Base-by-base conservation (phyloP, 2,329 filamentous ascomycete genomes). In the Alternaria gaisen region DNA sequence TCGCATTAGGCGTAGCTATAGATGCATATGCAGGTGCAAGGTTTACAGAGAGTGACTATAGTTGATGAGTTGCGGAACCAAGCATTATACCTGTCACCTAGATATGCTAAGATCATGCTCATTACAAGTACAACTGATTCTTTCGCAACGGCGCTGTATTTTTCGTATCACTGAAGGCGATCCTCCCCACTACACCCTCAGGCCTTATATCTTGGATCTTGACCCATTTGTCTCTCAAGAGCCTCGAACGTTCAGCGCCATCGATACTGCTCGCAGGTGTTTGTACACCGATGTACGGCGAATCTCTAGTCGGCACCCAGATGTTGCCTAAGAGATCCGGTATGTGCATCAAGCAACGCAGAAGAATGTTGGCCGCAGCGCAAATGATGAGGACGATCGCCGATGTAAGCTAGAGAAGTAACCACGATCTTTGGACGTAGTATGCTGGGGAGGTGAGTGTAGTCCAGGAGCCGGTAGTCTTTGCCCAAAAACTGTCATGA, bases 141-240 rank as follows among this genome's bases (percentile, higher is more conserved):
- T 28, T 48, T 9, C 24, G 43, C 46, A 57, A 24, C 26, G 20
- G 26, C n/a, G 22, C 38, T n/a, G 20, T 20, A 12, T 22, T 36
- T n/a, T 5, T 34, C 30, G 24, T 43, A 53, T 59, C 47, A 26
- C 52, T 62, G 16, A 59, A 56, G 8, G 60, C 58, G 58, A 70
- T 69, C 52, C 43, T 64, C 9, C 66, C 64, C 5, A 66, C 47
- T 32, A 42, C 38, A 2, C 53, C 51, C 0, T 55, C 48, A 9
- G 64, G 60, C 30, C 58, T 56, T 3, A 66, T 64, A 56, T 69
- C 60, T 28, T 67, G 66, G 28, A 69, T 54, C 42, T 58, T 60
- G 26, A 69, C 67, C 53, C 38, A 61, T 4, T 64, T 38, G 44
- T 64, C 48, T 10, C 48, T 52, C 12, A 66, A 41, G 2, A 53